A percentile compares a stretch with the other conserved stretches of the same genome.
Evolutionary conservation across 441 rosid species (phyloP).

Genomic region (Populus hybrid): DNA sequence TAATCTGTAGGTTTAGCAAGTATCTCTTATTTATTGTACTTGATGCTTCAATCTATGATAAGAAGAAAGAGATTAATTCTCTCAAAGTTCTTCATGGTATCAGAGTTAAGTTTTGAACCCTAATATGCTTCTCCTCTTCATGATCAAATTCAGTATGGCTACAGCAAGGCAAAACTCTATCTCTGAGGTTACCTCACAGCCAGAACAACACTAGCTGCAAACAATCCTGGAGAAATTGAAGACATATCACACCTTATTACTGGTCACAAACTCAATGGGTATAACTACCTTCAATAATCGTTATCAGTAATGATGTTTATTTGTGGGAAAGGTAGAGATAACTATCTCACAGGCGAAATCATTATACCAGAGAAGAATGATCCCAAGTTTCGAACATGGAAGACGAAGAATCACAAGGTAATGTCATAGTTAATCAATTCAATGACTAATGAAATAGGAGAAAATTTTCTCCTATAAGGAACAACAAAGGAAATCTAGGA

Average conservation of each 20-base stretch:
- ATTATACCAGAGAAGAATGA: neutral
- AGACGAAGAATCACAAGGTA: neutral
- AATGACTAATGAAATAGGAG: neutral
- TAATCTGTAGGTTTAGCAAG: too few relatives aligned
- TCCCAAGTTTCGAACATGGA: neutral
- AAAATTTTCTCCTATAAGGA: neutral
- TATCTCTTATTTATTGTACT: too few relatives aligned
- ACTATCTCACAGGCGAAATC: neutral
- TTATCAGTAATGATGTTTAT: constrained; percentile 1
- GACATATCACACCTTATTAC: neutral
- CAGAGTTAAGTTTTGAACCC: too few relatives aligned
- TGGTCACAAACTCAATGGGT: neutral
- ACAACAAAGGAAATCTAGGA: neutral
- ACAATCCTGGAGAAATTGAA: too few relatives aligned
- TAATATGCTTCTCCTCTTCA: too few relatives aligned
- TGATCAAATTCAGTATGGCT: too few relatives aligned
- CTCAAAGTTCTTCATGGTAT: too few relatives aligned
- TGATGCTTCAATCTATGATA: too few relatives aligned
- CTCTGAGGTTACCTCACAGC: too few relatives aligned
- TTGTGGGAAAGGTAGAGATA: neutral
- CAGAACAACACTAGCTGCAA: too few relatives aligned
- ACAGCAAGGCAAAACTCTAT: too few relatives aligned
- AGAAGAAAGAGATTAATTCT: too few relatives aligned
- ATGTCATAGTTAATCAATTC: constrained; percentile 5
- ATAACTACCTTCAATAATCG: constrained; percentile 1